A percentile compares a stretch with the other conserved stretches of the same genome.
Conservation (phyloP, 2,329 filamentous ascomycete species). For the Trichoderma koningii region DNA sequence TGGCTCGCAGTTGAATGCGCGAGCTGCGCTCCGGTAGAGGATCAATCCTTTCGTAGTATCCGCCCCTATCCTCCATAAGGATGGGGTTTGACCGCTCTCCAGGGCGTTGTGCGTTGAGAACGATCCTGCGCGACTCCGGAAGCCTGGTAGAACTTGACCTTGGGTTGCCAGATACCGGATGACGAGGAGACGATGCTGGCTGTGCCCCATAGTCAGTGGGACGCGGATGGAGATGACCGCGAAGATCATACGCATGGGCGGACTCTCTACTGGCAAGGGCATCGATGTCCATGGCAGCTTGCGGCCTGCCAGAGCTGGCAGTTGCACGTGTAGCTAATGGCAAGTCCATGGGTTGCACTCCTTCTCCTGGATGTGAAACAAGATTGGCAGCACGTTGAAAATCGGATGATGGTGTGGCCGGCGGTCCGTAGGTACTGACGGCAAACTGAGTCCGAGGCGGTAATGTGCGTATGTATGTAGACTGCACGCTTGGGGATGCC, state of each 20-base stretch:
- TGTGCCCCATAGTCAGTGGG: constrained; percentile 13
- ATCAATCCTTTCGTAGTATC: constrained; percentile 42
- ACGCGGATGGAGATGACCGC: constrained; percentile 8
- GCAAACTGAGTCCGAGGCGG: constrained; percentile 36
- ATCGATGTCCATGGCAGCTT: constrained; percentile 13
- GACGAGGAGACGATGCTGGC: constrained; percentile 9
- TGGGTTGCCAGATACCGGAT: constrained; percentile 28
- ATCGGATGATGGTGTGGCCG: constrained; percentile 17
- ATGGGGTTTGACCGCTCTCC: constrained; percentile 40
- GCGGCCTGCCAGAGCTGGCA: neutral
- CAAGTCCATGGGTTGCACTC: constrained; percentile 26
- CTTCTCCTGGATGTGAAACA: constrained; percentile 31
- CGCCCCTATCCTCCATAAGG: constrained; percentile 46
- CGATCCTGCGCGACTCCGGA: constrained; percentile 35
- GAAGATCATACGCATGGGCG: constrained; percentile 8
- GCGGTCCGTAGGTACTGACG: constrained; percentile 31
- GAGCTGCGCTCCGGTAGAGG: constrained; percentile 5
- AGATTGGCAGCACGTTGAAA: constrained; percentile 32
- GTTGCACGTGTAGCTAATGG: neutral
- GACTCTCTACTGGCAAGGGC: constrained; percentile 22
- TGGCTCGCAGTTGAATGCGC: constrained; percentile 24
- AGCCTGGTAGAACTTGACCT: constrained; percentile 30
- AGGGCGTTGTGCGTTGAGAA: constrained; percentile 37
- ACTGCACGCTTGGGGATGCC: constrained; percentile 42
- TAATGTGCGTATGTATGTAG: constrained; percentile 41